phyloP scores from a whole-genome alignment of 2,329 filamentous ascomycete species.

The Cladobotryum mycophilum region DNA sequence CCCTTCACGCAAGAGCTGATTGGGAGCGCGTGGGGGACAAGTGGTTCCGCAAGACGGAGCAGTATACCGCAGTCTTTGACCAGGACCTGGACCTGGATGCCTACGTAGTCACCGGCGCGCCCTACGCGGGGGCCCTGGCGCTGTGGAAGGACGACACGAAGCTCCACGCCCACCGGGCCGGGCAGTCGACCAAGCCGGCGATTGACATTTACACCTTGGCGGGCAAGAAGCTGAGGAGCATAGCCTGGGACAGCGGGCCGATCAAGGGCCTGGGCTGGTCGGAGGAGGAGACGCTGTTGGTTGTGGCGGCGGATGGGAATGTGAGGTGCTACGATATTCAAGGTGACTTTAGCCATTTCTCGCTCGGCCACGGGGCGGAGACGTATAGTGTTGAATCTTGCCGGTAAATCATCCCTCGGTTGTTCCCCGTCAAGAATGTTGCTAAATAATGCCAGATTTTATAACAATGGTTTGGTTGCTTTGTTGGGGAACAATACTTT shows the following conservation, averaged over 20 bases:
- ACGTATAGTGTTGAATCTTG: conserved; percentile 83
- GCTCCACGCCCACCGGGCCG: conserved; percentile 68
- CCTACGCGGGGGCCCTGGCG: conserved; percentile 91
- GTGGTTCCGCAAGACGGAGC: conserved; percentile 91
- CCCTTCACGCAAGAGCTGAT: conserved; percentile 67
- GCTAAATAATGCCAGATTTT: conserved; percentile 51
- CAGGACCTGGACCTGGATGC: conserved; percentile 91
- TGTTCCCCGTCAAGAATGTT: background rate
- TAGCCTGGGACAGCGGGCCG: conserved; percentile 84
- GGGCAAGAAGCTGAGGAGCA: conserved; percentile 77
- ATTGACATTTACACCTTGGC: conserved; percentile 95
- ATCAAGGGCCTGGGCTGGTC: conserved; percentile 93
- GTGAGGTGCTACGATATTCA: conserved; percentile 91
- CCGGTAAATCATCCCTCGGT: conserved; percentile 37
- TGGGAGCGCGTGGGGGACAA: conserved; percentile 92
- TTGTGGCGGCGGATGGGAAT: conserved; percentile 82
- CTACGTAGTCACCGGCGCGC: conserved; percentile 84
- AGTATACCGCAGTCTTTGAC: conserved; percentile 91
- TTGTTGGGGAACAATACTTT: conserved; percentile 83
- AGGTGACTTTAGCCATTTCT: conserved; percentile 91
- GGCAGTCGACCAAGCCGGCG: conserved; percentile 66
- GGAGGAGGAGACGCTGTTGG: conserved; percentile 84
- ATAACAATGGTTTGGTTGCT: conserved; percentile 86
- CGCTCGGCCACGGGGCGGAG: conserved; percentile 81
- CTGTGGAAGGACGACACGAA: conserved; percentile 85